Conservation (phyloP, 2,329 filamentous ascomycete species). For the Xylariaceae sp. region DNA sequence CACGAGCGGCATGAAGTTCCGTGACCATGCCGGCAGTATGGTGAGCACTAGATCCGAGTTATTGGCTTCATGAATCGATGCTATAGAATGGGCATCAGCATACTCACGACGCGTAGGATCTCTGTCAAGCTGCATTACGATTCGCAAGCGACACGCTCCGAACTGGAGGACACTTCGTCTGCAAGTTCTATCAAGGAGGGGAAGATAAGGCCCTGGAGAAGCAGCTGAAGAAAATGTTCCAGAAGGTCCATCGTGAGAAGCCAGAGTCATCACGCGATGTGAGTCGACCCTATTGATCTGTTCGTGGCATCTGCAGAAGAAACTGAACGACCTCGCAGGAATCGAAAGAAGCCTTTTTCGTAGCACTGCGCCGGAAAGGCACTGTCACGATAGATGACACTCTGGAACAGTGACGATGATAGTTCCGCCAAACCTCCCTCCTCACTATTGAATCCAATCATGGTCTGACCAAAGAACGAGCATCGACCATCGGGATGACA, state of each 20-base stretch:
- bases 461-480: not conserved
- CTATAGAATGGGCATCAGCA: not conserved
- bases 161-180: conserved; percentile 82
- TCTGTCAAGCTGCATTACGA: conserved; percentile 76
- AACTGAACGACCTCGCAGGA: conserved; percentile 48
- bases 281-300: conserved; percentile 33
- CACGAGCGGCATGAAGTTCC: conserved; percentile 80
- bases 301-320: not conserved
- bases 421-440: not conserved
- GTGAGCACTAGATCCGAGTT: conserved; percentile 46
- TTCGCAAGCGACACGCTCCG: conserved; percentile 84
- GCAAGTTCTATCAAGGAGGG: conserved; percentile 92
- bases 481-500: not conserved
- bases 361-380: conserved; percentile 65
- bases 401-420: conserved; percentile 3
- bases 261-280: conserved; percentile 86
- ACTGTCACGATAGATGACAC: conserved; percentile 32
- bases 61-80: not conserved
- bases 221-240: conserved; percentile 70
- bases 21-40: conserved; percentile 92
- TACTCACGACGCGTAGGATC: conserved; percentile 55
- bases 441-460: not conserved
- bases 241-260: conserved; percentile 78
- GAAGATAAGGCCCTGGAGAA: conserved; percentile 79
- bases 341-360: conserved; percentile 81